phyloP scores from a whole-genome alignment of 768 basidiomycete species.

The Myochromella boudieri region DNA sequence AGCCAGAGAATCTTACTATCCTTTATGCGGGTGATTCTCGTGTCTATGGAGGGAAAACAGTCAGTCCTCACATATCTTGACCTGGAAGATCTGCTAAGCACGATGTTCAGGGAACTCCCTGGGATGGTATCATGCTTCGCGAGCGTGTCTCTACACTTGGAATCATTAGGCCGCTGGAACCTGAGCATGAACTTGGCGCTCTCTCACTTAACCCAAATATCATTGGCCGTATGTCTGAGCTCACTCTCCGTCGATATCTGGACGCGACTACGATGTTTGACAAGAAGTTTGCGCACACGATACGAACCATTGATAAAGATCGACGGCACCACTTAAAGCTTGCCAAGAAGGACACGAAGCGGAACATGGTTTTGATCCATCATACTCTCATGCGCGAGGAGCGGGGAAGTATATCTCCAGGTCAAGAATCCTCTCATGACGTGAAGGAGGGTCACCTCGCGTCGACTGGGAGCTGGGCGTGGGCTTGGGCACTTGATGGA shows the following conservation, averaged over 20 bases:
- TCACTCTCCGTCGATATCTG: constrained; percentile 73
- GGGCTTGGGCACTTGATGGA: constrained; percentile 84
- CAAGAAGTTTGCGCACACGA: constrained; percentile 60
- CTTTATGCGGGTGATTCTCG: constrained; percentile 59
- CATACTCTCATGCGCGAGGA: constrained; percentile 31
- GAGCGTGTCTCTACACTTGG: constrained; percentile 87
- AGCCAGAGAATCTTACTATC: constrained; percentile 40
- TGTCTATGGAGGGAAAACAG: constrained; percentile 54
- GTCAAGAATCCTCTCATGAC: constrained; percentile 17
- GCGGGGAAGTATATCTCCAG: constrained; percentile 14
- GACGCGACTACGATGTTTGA: constrained; percentile 60
- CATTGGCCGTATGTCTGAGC: constrained; percentile 78
- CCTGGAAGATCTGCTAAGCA: not conserved
- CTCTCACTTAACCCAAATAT: constrained; percentile 62
- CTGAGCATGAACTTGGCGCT: constrained; percentile 62
- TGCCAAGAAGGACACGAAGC: constrained; percentile 61
- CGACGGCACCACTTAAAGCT: constrained; percentile 65
- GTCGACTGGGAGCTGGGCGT: constrained; percentile 63
- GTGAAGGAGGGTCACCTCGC: constrained; percentile 38
- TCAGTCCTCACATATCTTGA: constrained; percentile 24
- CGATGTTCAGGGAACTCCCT: constrained; percentile 31
- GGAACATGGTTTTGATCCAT: constrained; percentile 51
- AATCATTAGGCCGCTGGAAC: constrained; percentile 78
- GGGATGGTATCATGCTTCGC: constrained; percentile 75
- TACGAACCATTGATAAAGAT: constrained; percentile 60